Evolutionary conservation across 768 basidiomycete species (phyloP).

Genomic region (Leccinum truebloodii): DNA sequence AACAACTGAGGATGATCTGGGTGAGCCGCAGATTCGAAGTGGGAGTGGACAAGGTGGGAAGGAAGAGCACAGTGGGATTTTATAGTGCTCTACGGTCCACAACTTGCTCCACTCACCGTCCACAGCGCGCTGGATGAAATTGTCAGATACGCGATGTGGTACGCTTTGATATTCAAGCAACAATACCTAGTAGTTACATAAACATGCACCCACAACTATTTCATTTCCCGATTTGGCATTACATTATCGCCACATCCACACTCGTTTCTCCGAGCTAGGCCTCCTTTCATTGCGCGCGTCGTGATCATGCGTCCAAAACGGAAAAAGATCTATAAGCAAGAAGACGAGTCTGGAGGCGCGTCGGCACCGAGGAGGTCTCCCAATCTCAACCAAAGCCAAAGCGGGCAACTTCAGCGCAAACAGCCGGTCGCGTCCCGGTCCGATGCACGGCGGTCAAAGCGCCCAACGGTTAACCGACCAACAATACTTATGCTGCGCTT

Average conservation of each 20-base stretch:
- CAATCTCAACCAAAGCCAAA: constrained; percentile 24
- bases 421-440: constrained; percentile 21
- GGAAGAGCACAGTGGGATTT: too few relatives aligned
- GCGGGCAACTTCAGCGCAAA: constrained; percentile 21
- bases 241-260: neutral
- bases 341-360: constrained; percentile 35
- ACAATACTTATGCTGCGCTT: constrained; percentile 59
- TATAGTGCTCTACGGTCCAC: neutral
- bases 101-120: too few relatives aligned
- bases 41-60: too few relatives aligned
- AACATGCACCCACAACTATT: neutral
- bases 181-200: neutral
- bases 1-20: neutral
- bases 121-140: neutral
- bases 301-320: constrained; percentile 25
- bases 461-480: constrained; percentile 63
- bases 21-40: neutral
- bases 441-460: constrained; percentile 15
- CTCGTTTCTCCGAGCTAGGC: neutral
- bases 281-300: neutral
- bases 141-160: neutral
- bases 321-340: constrained; percentile 30
- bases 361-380: constrained; percentile 30
- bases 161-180: constrained; percentile 5
- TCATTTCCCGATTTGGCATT: neutral